phyloP scores from a whole-genome alignment of 2,329 filamentous ascomycete species.

The Penicillium sp. region DNA sequence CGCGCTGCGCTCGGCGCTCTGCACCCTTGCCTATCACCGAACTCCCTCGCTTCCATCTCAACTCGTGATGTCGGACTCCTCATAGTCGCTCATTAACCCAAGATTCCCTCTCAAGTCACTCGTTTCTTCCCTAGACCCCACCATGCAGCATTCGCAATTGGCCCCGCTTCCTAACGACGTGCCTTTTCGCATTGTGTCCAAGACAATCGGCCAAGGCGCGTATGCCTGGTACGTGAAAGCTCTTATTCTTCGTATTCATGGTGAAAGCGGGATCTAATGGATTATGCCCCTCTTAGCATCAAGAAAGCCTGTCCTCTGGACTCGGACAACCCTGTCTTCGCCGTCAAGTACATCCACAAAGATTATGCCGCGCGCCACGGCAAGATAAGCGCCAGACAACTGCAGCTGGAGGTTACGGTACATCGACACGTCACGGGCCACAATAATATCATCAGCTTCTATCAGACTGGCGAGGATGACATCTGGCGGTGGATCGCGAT shows the following conservation, averaged over 20 bases:
- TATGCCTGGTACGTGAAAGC: conserved; percentile 75
- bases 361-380: conserved; percentile 87
- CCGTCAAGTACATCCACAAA: conserved; percentile 98
- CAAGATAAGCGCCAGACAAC: conserved; percentile 81
- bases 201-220: conserved; percentile 92
- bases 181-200: conserved; percentile 91
- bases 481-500: conserved; percentile 97
- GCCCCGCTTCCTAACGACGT: conserved; percentile 80
- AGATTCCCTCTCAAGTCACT: conserved; percentile 2
- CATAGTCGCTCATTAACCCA: not conserved
- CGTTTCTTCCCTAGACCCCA: conserved; percentile 15
- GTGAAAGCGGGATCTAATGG: not conserved
- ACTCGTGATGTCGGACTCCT: not conserved
- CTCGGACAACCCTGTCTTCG: conserved; percentile 72
- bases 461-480: conserved; percentile 78
- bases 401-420: conserved; percentile 85
- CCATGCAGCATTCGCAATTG: conserved; percentile 74
- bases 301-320: conserved; percentile 85
- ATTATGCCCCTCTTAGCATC: conserved; percentile 57
- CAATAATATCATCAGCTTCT: conserved; percentile 90
- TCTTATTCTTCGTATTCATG: not conserved
- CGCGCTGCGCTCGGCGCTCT: conserved; percentile 2
- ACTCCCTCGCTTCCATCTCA: conserved; percentile 6
- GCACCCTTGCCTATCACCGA: conserved; percentile 19
- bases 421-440: conserved; percentile 88